Conservation (phyloP, 2,329 filamentous ascomycete species). For the Leptoxyphium fumago region DNA sequence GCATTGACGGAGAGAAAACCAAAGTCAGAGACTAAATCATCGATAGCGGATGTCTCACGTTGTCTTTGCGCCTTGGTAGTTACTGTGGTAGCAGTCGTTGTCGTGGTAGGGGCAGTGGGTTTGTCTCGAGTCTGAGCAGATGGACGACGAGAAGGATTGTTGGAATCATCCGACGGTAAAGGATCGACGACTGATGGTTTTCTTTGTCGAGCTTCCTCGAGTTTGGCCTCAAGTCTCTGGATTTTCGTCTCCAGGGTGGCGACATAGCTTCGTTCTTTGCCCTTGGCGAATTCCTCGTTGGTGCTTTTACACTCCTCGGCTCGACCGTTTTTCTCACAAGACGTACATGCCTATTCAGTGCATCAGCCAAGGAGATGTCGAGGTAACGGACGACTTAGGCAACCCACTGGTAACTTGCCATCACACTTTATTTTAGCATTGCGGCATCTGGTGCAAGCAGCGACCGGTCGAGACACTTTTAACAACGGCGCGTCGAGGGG, state of each 20-base stretch:
- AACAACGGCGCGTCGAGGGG: constrained; percentile 44
- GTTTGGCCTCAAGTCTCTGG: constrained; percentile 69
- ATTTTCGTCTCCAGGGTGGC: constrained; percentile 84
- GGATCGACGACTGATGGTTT: constrained; percentile 53
- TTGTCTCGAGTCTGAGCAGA: constrained; percentile 14
- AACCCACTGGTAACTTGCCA: constrained; percentile 59
- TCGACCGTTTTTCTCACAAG: constrained; percentile 82
- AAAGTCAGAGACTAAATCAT: constrained; percentile 86
- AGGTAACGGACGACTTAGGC: neutral
- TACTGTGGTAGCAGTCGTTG: neutral
- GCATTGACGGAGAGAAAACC: constrained; percentile 91
- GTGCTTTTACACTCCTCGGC: constrained; percentile 80
- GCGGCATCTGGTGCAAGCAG: constrained; percentile 69
- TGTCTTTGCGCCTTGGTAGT: constrained; percentile 27
- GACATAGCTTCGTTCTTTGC: constrained; percentile 94
- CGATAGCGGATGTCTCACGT: constrained; percentile 71
- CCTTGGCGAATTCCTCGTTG: constrained; percentile 88
- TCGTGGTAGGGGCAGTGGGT: constrained; percentile 16
- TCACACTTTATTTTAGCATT: constrained; percentile 96
- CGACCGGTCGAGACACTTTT: constrained; percentile 63
- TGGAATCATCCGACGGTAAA: constrained; percentile 44
- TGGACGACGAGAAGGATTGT: constrained; percentile 34
- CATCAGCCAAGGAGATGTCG: neutral
- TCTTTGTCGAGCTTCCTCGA: constrained; percentile 50
- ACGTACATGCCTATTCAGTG: constrained; percentile 54